These are phyloP conservation scores for Vitis hybrid DNA, from an alignment of 177 flowering plant genomes.

Conservation along the genomic window DNA sequence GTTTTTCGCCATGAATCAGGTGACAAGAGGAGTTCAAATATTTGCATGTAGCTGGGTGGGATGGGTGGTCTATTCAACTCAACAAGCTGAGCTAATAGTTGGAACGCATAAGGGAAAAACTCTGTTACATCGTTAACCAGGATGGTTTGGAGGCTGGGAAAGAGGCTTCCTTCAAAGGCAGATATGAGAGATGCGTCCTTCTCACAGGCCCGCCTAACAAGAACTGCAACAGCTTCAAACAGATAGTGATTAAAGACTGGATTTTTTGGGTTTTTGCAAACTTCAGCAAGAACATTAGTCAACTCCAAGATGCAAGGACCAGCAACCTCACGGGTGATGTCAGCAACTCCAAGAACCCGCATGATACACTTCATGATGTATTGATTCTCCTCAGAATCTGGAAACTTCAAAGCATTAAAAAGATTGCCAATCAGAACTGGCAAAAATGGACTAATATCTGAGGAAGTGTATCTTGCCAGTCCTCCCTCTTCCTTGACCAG, in stretches of 20 bases:
- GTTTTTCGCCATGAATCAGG: slow-evolving; percentile 80
- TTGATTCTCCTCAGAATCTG: slow-evolving; percentile 89
- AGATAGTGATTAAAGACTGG: slow-evolving; percentile 88
- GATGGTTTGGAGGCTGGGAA: slow-evolving; percentile 70
- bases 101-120: slow-evolving; percentile 95
- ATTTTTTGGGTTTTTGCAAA: slow-evolving; percentile 85
- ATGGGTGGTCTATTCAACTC: slow-evolving; percentile 77
- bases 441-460: slow-evolving; percentile 63
- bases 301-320: slow-evolving; percentile 64
- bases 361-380: slow-evolving; percentile 93
- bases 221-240: slow-evolving; percentile 84
- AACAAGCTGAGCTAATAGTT: slow-evolving; percentile 91
- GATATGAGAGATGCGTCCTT: slow-evolving; percentile 64
- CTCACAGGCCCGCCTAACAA: slow-evolving; percentile 74
- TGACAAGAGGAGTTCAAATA: slow-evolving; percentile 65
- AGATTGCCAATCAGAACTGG: slow-evolving; percentile 68
- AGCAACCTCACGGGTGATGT: slow-evolving; percentile 65
- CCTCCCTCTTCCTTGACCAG: slow-evolving; percentile 84
- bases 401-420: slow-evolving; percentile 66
- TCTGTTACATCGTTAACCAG: slow-evolving; percentile 69
- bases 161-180: slow-evolving; percentile 68
- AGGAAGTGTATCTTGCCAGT: slow-evolving; percentile 51
- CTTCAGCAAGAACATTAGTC: slow-evolving; percentile 61
- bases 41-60: slow-evolving; percentile 63
- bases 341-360: slow-evolving; percentile 86